Base-by-base conservation (phyloP, 179 eudicot species). In the Silene noctiflora region DNA sequence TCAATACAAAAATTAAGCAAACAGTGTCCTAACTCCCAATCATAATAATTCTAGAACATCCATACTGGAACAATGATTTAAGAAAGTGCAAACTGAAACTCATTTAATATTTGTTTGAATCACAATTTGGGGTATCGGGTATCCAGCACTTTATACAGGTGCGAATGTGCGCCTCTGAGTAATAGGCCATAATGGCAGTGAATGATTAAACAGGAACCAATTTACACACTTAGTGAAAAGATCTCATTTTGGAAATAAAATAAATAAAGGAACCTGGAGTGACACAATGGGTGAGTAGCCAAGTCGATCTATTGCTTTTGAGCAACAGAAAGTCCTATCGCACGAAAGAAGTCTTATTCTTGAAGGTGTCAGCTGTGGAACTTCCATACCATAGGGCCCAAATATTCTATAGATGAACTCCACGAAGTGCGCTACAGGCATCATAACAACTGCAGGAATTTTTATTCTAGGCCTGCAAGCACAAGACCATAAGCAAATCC, bases 301-400 rank as follows among this genome's bases (percentile, higher is more conserved):
- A 79, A 95, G 89, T 20, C 78, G 91, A 58, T 95, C 98, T 80
- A 86, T 88, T 82, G 97, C 99, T 83, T 91, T 95, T 35, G 97
- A 90, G 84, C 89, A 81, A 80, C 76, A 81, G 75, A 93, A 95
- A 59, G 97, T 93, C 84, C 99, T 88, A 83, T 83, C 83, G 83
- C 90, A 76, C 71, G 97, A 87, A 27, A 91, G 87, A 62, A 95
- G 97, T 76, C 98, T 87, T 76, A 95, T 85, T 84, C 99, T 89
- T 76, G 98, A 93, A 73, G 99, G 98, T 69, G 97, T 95, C 78
- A 95, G 77, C 86, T 93, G 99, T 44, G 99, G 99, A 69, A 93
- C 98, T 85, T 90, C 91, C 99, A 95, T 93, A 20, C 99, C 98
- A 76, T 4, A 33, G 98, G 97, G 93, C 6, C 89, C 99, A 33